Evolutionary conservation across 345 rosid genomes (phyloP).

Genomic region (Ceriops tagal): DNA sequence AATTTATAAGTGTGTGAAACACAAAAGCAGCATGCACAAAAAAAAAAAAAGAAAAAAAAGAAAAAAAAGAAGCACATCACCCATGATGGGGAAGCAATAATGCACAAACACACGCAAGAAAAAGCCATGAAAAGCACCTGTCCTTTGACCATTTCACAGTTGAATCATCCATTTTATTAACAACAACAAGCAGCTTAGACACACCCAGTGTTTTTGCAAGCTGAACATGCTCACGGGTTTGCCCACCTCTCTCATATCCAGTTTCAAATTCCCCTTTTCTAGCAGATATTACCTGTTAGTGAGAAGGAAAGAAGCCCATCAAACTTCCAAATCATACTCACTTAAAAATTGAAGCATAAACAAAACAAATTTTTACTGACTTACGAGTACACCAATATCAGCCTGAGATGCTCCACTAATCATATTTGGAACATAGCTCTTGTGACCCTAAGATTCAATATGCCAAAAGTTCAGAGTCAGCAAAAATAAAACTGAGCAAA

Average conservation of each 20-base stretch:
- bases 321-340: background rate
- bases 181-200: conserved; percentile 79
- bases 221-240: conserved; percentile 98
- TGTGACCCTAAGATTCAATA: conserved; percentile 74
- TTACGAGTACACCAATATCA: conserved; percentile 92
- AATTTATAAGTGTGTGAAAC: background rate
- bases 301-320: background rate
- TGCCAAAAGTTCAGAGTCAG: conserved; percentile 1
- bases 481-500: background rate
- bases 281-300: conserved; percentile 81
- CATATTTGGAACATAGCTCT: conserved; percentile 98
- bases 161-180: conserved; percentile 97
- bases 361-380: conserved; percentile 17
- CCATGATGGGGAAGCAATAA: background rate
- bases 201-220: conserved; percentile 99
- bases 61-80: background rate
- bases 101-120: background rate
- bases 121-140: conserved; percentile 43
- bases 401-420: conserved; percentile 99
- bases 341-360: background rate
- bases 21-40: background rate
- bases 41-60: background rate
- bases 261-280: conserved; percentile 99
- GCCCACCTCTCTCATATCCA: conserved; percentile 98
- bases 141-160: conserved; percentile 95